phyloP scores from a whole-genome alignment of 2,329 filamentous ascomycete species.

The Aureobasidium mangrovei region DNA sequence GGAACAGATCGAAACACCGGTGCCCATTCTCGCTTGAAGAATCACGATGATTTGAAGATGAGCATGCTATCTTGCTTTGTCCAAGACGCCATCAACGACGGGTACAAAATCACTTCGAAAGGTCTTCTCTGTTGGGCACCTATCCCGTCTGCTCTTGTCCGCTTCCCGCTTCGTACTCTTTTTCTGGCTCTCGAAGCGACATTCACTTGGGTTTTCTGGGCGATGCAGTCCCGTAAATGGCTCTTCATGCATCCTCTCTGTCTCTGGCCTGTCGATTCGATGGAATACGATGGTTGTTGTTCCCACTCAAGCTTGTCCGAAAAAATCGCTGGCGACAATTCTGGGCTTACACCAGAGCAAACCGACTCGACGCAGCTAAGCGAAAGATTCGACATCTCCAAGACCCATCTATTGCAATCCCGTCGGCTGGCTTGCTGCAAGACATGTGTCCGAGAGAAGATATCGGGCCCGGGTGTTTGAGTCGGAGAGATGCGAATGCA shows the following conservation, averaged over 20 bases:
- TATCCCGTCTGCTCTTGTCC: constrained; percentile 15
- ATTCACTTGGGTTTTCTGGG: background rate
- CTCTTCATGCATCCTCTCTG: background rate
- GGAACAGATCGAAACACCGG: background rate
- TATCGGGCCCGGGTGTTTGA: too few species aligned
- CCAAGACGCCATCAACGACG: background rate
- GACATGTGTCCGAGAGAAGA: too few species aligned
- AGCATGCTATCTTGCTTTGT: background rate
- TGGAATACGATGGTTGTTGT: background rate
- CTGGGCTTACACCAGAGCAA: background rate
- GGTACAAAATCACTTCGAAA: background rate
- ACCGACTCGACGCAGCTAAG: too few species aligned
- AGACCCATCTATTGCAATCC: too few species aligned
- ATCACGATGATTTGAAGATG: background rate
- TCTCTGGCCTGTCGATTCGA: background rate
- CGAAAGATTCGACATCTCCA: too few species aligned
- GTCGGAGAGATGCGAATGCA: too few species aligned
- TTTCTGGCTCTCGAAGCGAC: background rate
- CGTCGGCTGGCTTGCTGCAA: too few species aligned
- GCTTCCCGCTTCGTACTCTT: background rate
- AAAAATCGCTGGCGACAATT: background rate
- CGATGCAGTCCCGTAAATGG: background rate
- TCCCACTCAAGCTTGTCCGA: background rate
- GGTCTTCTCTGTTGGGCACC: background rate
- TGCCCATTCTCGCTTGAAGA: background rate